Percentiles rank a stretch among this genome's conserved stretches.
Conservation (phyloP, 805 yeast species). For the Deakozyma indianensis region DNA sequence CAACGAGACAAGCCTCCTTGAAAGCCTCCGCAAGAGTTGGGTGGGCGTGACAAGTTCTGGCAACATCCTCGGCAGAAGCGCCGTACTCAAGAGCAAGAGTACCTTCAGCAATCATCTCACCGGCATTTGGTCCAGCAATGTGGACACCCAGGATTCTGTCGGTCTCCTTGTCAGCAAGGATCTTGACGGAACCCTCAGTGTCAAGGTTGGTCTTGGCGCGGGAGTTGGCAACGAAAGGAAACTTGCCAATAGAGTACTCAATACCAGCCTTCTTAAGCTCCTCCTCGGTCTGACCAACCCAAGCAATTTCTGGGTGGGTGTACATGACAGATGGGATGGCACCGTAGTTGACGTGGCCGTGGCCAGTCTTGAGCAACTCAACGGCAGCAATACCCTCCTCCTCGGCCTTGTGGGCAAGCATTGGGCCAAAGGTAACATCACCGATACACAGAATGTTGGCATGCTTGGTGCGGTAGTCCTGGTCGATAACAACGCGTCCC, state of each 20-base stretch:
- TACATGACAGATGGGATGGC: constrained; percentile 98
- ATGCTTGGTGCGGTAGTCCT: constrained; percentile 80
- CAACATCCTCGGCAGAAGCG: constrained; percentile 94
- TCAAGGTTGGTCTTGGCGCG: constrained; percentile 98
- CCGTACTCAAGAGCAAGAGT: constrained; percentile 97
- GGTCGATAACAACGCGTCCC: constrained; percentile 90
- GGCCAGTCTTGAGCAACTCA: constrained; percentile 83
- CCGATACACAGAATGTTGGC: constrained; percentile 96
- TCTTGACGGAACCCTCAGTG: constrained; percentile 94
- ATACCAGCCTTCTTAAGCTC: constrained; percentile 87
- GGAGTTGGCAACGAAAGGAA: constrained; percentile 98
- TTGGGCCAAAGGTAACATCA: constrained; percentile 96
- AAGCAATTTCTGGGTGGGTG: constrained; percentile 98
- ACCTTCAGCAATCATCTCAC: constrained; percentile 99
- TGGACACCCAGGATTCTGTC: constrained; percentile 94
- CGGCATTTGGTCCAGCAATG: constrained; percentile 96
- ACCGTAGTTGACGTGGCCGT: constrained; percentile 96
- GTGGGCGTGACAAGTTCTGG: constrained; percentile 97
- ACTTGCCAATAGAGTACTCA: constrained; percentile 87
- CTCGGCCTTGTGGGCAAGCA: constrained; percentile 99
- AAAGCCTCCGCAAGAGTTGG: constrained; percentile 97
- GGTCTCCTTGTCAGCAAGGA: constrained; percentile 91
- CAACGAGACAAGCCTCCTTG: constrained; percentile 93
- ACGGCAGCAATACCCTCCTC: constrained; percentile 99
- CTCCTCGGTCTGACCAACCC: constrained; percentile 97